A percentile compares a stretch with the other conserved stretches of the same genome.
phyloP scores from a whole-genome alignment of 805 yeast genomes.

The Saturnispora mendoncae region DNA sequence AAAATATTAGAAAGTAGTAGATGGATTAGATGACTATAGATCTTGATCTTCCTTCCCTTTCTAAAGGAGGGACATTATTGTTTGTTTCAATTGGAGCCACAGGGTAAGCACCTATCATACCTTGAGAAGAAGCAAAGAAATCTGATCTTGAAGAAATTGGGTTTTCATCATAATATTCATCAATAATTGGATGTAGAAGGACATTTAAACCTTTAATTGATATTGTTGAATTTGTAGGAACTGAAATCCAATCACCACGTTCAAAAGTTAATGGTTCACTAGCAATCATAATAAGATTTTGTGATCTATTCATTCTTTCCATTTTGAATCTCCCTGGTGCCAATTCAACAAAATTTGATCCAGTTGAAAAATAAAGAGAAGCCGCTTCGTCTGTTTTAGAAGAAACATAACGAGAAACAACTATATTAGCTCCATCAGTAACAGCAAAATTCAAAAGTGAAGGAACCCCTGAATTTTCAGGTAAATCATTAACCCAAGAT shows the following conservation, averaged over 20 bases:
- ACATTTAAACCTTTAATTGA: conserved; percentile 83
- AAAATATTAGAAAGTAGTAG: neutral
- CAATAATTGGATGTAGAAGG: conserved; percentile 80
- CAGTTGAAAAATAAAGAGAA: conserved; percentile 87
- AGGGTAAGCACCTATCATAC: conserved; percentile 89
- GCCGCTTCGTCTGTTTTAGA: conserved; percentile 94
- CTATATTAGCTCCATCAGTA: conserved; percentile 83
- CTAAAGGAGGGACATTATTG: conserved; percentile 62
- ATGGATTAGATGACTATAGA: conserved; percentile 2
- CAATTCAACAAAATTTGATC: conserved; percentile 82
- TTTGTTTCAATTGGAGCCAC: conserved; percentile 36
- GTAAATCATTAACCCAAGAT: conserved; percentile 65
- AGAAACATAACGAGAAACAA: conserved; percentile 81
- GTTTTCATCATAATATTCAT: conserved; percentile 75
- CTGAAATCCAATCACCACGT: conserved; percentile 94
- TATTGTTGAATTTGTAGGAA: conserved; percentile 83
- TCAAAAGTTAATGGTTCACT: conserved; percentile 96
- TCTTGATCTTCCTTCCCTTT: conserved; percentile 53
- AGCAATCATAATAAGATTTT: conserved; percentile 89
- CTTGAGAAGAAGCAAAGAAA: conserved; percentile 80
- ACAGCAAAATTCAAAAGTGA: conserved; percentile 88
- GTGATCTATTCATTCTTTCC: conserved; percentile 90
- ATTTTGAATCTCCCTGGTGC: conserved; percentile 87
- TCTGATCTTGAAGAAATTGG: conserved; percentile 64
- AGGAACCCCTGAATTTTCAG: conserved; percentile 45